A percentile compares a stretch with the other conserved stretches of the same genome.
Conservation (phyloP, 1,284 basidiomycete genomes). For the Puccinia coronata region DNA sequence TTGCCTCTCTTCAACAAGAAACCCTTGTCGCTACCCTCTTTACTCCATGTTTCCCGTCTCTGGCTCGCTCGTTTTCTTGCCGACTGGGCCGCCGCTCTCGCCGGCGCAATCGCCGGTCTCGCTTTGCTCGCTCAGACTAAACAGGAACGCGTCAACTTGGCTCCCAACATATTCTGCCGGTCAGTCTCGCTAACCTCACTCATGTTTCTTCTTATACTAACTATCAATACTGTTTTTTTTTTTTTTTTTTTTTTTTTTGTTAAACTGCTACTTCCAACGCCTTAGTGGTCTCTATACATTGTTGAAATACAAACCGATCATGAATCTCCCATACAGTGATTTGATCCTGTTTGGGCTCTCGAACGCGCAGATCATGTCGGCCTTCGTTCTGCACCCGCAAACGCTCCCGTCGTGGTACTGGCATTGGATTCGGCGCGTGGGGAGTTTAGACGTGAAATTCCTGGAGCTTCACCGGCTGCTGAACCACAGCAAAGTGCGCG, state of each 20-base stretch:
- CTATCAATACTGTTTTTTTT: not conserved
- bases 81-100: conserved; percentile 34
- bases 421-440: conserved; percentile 46
- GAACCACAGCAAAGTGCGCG: conserved; percentile 1
- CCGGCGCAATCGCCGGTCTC: conserved; percentile 41
- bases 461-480: conserved; percentile 38
- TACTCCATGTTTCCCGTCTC: not conserved
- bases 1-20: not conserved
- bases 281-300: conserved; percentile 45
- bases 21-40: not conserved
- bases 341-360: conserved; percentile 47
- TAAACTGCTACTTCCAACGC: not conserved
- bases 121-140: conserved; percentile 39
- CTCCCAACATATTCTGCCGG: conserved; percentile 48
- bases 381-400: conserved; percentile 42
- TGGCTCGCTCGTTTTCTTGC: conserved; percentile 9
- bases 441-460: conserved; percentile 37
- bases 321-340: conserved; percentile 39
- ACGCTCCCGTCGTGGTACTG: conserved; percentile 48
- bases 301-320: conserved; percentile 40
- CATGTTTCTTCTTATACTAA: not conserved
- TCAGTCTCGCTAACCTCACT: conserved; percentile 10
- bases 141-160: conserved; percentile 49
- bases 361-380: conserved; percentile 50
- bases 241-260: no score